Base-by-base conservation (phyloP, 768 basidiomycete species). In the Kwoniella sp. region DNA sequence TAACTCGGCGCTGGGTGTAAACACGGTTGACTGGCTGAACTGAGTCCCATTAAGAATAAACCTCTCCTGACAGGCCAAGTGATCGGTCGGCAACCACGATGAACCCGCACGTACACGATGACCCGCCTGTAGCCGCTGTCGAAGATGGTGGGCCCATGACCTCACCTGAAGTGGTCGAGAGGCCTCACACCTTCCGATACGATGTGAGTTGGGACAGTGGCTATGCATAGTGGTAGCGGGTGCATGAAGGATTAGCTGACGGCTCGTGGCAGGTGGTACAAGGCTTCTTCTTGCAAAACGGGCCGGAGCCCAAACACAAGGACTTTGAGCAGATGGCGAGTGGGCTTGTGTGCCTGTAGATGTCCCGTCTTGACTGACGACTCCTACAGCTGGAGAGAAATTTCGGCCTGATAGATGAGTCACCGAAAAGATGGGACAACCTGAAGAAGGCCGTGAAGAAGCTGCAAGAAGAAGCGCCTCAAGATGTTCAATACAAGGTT, bases 401-500 rank as follows among this genome's bases (percentile, higher is more conserved):
- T 27, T 71, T 71, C 33, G 69, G 69, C 5, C 42, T 71, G 1
- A 51, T 71, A n/a, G 69, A 71, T 43, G 43, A 34, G 3, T 53
- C 59, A 2, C 50, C 59, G 10, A 56, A 71, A n/a, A 27, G 69
- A 32, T 71, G 69, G 69, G 14, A 33, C 4, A 68, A 63, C 43
- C 62, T 71, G 28, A 53, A 62, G 26, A 20, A 11, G 8, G 45
- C 25, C 22, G 52, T 71, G 10, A 50, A 41, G 43, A 34, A 58
- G 22, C 29, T 71, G 19, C 59, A 67, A 43, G 46, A 28, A 1
- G 36, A 62, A 25, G 72, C 70, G 6, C 53, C 58, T 8, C 50
- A 56, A 12, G 63, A 60, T 5, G 68, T 66, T 14, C 33, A 59
- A 19, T 71, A 68, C 61, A 73, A 71, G 60, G 65, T 73, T 25